Conservation (phyloP, 768 basidiomycete species). For the Erythrobasidium yunnanense region DNA sequence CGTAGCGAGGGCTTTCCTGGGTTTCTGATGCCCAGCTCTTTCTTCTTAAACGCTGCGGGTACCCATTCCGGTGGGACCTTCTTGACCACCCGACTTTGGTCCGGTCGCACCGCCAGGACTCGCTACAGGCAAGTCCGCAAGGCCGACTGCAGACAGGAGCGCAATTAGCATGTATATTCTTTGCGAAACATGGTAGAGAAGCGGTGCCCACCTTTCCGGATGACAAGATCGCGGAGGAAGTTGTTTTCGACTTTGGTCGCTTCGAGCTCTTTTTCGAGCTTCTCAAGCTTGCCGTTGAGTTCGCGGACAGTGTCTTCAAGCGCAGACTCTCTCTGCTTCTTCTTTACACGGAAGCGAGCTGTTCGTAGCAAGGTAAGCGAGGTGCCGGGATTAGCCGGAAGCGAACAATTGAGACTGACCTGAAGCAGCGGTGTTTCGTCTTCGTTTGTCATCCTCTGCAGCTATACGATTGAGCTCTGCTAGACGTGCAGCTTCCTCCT, state of each 20-base stretch:
- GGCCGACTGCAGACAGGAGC: not conserved
- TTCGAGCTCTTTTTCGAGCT: conserved; percentile 85
- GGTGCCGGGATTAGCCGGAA: not conserved
- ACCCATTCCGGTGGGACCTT: conserved; percentile 6
- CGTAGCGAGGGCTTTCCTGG: too few species aligned
- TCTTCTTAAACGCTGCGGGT: not conserved
- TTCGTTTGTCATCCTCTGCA: conserved; percentile 76
- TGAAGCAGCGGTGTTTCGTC: conserved; percentile 82
- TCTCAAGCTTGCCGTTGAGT: conserved; percentile 62
- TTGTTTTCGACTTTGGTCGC: conserved; percentile 76
- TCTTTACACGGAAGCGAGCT: conserved; percentile 81
- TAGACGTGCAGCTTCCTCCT: conserved; percentile 18
- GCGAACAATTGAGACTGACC: conserved; percentile 40
- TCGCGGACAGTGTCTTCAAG: conserved; percentile 76
- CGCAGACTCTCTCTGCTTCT: conserved; percentile 87
- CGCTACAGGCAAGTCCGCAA: not conserved
- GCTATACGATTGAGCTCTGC: conserved; percentile 41
- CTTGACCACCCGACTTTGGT: not conserved
- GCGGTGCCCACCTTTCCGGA: conserved; percentile 40
- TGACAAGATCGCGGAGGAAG: conserved; percentile 81
- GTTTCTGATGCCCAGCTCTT: too few species aligned
- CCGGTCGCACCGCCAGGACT: not conserved
- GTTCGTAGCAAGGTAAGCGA: not conserved
- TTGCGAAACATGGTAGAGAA: not conserved
- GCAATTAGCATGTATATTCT: not conserved